Evolutionary conservation across 352 stramenopile species (phyloP).

Genomic region (Phytophthora quininea): DNA sequence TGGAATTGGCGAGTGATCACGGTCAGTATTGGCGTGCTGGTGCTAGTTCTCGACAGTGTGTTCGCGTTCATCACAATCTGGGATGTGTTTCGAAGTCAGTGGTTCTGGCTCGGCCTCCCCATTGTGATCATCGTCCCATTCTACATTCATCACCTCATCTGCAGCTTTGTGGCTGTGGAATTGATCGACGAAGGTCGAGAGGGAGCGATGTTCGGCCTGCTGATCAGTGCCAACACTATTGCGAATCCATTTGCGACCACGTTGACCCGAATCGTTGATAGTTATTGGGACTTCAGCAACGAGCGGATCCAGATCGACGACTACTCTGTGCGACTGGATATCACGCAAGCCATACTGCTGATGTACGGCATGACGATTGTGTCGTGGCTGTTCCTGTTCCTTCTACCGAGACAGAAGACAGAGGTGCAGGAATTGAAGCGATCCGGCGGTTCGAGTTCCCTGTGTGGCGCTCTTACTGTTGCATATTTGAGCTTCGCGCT

Average conservation of each 20-base stretch:
- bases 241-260: conserved; percentile 30
- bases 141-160: conserved; percentile 29
- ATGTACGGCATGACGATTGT: conserved; percentile 34
- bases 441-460: conserved; percentile 30
- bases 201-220: conserved; percentile 29
- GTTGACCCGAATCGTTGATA: conserved; percentile 27
- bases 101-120: conserved; percentile 29
- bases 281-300: conserved; percentile 30
- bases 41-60: conserved; percentile 11
- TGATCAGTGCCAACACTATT: conserved; percentile 38
- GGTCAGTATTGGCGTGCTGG: conserved; percentile 6
- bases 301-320: conserved; percentile 37
- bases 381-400: conserved; percentile 32
- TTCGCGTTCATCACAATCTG: conserved; percentile 26
- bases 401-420: conserved; percentile 40
- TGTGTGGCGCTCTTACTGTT: conserved; percentile 37
- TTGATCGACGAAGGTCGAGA: conserved; percentile 22
- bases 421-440: conserved; percentile 30
- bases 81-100: conserved; percentile 25
- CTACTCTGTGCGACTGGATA: conserved; percentile 22
- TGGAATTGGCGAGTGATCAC: conserved; percentile 35
- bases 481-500: conserved; percentile 33
- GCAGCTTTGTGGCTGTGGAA: conserved; percentile 36
- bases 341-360: conserved; percentile 40
- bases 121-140: conserved; percentile 28